These are phyloP conservation scores for Hyaloscypha variabilis DNA, from an alignment of 495 filamentous ascomycete genomes.

Conservation along the genomic window DNA sequence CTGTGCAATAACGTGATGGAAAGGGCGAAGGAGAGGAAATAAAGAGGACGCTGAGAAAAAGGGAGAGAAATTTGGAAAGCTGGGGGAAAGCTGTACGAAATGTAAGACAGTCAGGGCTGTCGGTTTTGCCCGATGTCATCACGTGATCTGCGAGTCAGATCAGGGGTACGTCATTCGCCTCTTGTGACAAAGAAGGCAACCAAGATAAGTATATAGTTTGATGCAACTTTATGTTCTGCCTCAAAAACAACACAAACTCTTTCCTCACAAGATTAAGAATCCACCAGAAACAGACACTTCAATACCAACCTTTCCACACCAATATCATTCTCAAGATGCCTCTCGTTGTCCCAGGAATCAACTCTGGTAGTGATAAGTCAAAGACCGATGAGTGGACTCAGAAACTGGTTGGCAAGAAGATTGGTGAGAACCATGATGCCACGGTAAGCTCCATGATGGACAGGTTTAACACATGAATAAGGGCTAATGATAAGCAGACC, in stretches of 20 bases:
- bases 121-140: not conserved
- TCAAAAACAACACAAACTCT: not conserved
- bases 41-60: not conserved
- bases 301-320: constrained; percentile 17
- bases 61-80: not conserved
- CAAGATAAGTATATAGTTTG: not conserved
- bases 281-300: constrained; percentile 13
- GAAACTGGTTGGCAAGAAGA: constrained; percentile 79
- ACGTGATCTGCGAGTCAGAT: not conserved
- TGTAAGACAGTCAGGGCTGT: too few species aligned
- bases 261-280: constrained; percentile 5
- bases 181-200: constrained; percentile 5
- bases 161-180: constrained; percentile 13
- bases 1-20: not conserved
- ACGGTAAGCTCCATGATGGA: constrained; percentile 40
- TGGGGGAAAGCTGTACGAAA: too few species aligned
- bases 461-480: not conserved
- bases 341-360: constrained; percentile 78
- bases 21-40: not conserved
- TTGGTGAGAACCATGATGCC: constrained; percentile 52
- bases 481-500: constrained; percentile 44
- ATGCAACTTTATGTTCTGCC: constrained; percentile 7
- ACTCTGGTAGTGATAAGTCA: constrained; percentile 44
- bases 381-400: constrained; percentile 67
- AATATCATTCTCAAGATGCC: constrained; percentile 61